Percentiles rank a stretch among this genome's conserved stretches.
phyloP scores from a whole-genome alignment of 1,284 basidiomycete genomes.

The Neotropicomus parvogracilis region DNA sequence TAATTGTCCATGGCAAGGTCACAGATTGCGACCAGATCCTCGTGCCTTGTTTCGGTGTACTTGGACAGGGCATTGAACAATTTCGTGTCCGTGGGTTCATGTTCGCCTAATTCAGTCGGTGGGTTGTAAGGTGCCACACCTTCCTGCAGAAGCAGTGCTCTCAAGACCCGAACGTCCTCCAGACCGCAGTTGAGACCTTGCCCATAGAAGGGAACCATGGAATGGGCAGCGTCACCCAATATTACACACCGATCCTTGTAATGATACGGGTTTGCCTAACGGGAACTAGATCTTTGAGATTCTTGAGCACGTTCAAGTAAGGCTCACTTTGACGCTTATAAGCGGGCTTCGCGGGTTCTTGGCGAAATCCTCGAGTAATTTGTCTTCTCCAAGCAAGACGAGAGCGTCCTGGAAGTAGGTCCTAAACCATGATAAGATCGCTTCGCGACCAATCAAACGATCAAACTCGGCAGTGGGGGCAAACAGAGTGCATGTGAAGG shows the following conservation, averaged over 20 bases:
- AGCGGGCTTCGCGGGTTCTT: slow-evolving; percentile 85
- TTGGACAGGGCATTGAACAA: slow-evolving; percentile 66
- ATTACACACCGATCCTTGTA: slow-evolving; percentile 86
- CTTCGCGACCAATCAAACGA: slow-evolving; percentile 55
- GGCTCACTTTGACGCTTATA: slow-evolving; percentile 83
- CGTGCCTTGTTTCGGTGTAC: slow-evolving; percentile 80
- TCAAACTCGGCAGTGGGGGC: slow-evolving; percentile 81
- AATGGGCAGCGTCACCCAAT: slow-evolving; percentile 92
- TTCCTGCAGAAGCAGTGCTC: slow-evolving; percentile 69
- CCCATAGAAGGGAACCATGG: slow-evolving; percentile 98
- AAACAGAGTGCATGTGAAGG: slow-evolving; percentile 91
- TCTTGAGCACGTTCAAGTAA: slow-evolving; percentile 19
- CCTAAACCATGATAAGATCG: slow-evolving; percentile 76
- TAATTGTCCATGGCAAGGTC: slow-evolving; percentile 95
- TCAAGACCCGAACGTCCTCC: slow-evolving; percentile 92
- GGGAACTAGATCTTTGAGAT: slow-evolving; percentile 25
- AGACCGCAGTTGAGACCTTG: slow-evolving; percentile 98
- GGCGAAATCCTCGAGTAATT: slow-evolving; percentile 72
- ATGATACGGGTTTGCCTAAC: slow-evolving; percentile 82
- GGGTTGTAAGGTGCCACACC: slow-evolving; percentile 47
- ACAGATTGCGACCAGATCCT: slow-evolving; percentile 87
- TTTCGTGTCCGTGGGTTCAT: slow-evolving; percentile 45
- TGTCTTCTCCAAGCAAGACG: slow-evolving; percentile 76
- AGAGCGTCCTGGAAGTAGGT: slow-evolving; percentile 86
- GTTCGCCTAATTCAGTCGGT: slow-evolving; percentile 33